These are phyloP conservation scores for Dittrichia graveolens DNA, from an alignment of 129 eudicot genomes.

Conservation along the genomic window DNA sequence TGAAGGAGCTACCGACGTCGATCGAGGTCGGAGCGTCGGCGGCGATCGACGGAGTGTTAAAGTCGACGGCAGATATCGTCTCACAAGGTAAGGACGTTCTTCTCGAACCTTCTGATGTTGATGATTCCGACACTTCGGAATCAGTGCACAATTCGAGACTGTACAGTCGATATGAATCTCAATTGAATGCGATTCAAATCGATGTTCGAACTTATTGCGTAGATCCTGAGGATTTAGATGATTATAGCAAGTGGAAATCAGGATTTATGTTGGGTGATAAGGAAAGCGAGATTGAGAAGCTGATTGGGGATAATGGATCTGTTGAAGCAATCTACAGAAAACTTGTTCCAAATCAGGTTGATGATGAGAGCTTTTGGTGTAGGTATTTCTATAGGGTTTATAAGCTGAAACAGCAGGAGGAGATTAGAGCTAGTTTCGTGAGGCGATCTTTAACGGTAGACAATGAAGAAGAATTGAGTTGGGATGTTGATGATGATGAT, in stretches of 20 bases:
- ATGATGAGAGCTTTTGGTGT: constrained; percentile 64
- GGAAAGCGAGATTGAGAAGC: constrained; percentile 51
- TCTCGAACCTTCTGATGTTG: constrained; percentile 34
- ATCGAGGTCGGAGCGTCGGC: constrained; percentile 70
- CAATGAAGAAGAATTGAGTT: constrained; percentile 79
- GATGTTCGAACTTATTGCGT: constrained; percentile 56
- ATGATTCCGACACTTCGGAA: constrained; percentile 40
- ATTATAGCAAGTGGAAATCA: constrained; percentile 64
- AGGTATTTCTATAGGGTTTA: constrained; percentile 68
- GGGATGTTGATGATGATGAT: constrained; percentile 89
- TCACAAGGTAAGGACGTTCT: constrained; percentile 51
- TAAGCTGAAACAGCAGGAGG: constrained; percentile 71
- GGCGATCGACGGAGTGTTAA: constrained; percentile 60
- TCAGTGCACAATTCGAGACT: constrained; percentile 21
- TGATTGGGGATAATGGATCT: constrained; percentile 49
- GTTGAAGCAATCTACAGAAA: constrained; percentile 50
- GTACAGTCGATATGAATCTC: constrained; percentile 68
- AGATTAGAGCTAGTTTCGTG: constrained; percentile 63
- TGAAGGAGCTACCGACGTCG: constrained; percentile 70
- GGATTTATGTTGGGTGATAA: constrained; percentile 60
- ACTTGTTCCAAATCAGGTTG: constrained; percentile 62
- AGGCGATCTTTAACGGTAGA: constrained; percentile 57
- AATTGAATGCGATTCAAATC: constrained; percentile 53
- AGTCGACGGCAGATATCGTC: constrained; percentile 55
- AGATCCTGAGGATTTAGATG: constrained; percentile 71